Evolutionary conservation across 176 grass and related monocot genomes (phyloP), one percentile per base, ranked within the genome.

Genomic region (Urochloa ruziziensis): DNA sequence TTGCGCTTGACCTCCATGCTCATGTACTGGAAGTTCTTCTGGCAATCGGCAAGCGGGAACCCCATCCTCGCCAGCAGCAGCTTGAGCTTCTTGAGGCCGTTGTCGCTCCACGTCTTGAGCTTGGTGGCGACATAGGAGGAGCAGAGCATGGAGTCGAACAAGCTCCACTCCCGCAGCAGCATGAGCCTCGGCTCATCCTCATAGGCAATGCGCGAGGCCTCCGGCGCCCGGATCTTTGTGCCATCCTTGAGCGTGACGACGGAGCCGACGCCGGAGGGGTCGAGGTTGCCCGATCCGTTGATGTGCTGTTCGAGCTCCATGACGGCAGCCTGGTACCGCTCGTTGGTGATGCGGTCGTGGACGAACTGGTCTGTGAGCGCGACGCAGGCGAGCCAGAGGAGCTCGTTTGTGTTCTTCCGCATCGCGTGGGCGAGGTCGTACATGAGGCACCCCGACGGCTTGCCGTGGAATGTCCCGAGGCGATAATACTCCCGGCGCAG

Each of bases 301-400:
- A 98, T 88, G 82, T 98, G 92, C 30, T 98, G 95, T 62, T 98
- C 95, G 5, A 98, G 87, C 82, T 98, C 91, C 96, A 98, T 98
- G 12, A 91, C 93, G 1, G 85, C 90, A 4, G 89, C 81, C 80
- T 93, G 89, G 82, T 98, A 98, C 30, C 96, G 82, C 91, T 98
- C 95, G 75, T 91, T 95, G 74, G 95, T 95, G 80, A 98, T 86
- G 59, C 91, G 88, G 62, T 98, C 93, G 73, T 98, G 96, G 12
- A 98, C 93, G 74, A 98, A 98, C 83, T 98, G 96, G 73, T 98
- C 95, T 1, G 90, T 91, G 25, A 95, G 90, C 29, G 92, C 88
- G 62, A 98, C 90, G 84, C 90, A 98, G 63, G 92, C 90, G 44
- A 98, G 66, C 95, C 95, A 98, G 51, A 98, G 88, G 13, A 95